Evolutionary conservation across 176 grass and related monocot genomes (phyloP), one percentile per base, ranked within the genome.

Genomic region (Triticum urartu): DNA sequence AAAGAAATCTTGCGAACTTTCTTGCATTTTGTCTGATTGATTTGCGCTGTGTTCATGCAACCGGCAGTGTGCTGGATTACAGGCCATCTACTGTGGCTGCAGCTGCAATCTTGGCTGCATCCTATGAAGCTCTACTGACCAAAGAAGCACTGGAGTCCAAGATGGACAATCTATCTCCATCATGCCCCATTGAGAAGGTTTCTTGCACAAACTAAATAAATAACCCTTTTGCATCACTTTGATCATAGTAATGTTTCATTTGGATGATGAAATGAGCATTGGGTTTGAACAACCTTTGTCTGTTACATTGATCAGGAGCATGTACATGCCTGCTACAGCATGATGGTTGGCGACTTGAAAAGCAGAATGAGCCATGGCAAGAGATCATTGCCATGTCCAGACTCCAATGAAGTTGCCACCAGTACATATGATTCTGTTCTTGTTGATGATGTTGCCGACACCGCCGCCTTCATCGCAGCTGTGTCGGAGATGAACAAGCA

Each of bases 81-180:
- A 92, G 86, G 63, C 90, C 93, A 38, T 95, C 93, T 58, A 87
- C 90, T 81, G 85, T 92, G 26, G 90, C 93, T 81, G 88, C 90
- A 87, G 86, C 93, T 84, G 88, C 93, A 85, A 86, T 87, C 83
- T 92, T 95, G 86, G 90, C 90, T 84, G 93, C 90, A 76, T 89
- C 90, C 76, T 81, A 78, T 74, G 89, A 87, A 59, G 56, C 80
- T 87, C 68, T 84, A 25, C 73, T 91, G 68, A 87, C 86, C 67
- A 91, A 85, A 68, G 89, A 93, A 13, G 83, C 78, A 82, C 40
- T 95, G 80, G 89, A 87, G 66, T 69, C 72, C 56, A 95, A 89
- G 76, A 91, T 95, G 65, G 87, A 39, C 58, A 40, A 36, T 71
- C 64, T 91, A 32, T 91, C 87, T 65, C 87, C 87, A 73, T 91